Evolutionary conservation across 805 yeast genomes (phyloP), one percentile per base, ranked within the genome.

Genomic region (Kurtzmaniella fragi): DNA sequence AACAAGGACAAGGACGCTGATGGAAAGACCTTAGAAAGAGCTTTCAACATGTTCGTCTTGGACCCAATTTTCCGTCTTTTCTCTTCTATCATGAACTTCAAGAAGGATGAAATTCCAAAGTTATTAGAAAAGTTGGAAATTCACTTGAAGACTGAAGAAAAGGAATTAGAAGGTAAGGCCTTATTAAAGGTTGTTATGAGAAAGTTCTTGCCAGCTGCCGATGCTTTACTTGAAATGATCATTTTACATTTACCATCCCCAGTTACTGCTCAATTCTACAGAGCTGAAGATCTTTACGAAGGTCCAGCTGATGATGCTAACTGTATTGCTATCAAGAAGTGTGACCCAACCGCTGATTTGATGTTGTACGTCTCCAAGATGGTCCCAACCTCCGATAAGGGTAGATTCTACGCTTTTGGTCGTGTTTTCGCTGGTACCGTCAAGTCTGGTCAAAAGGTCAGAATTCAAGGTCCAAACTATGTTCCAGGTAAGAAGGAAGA

Each of bases 371-470:
- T 91, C 66, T 93, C 98, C 76, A 91, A 91, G 96, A 91, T 91
- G 99, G 98, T 91, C 59, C 99, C 99, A 75, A 91, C 99, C 70
- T 91, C 98, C 60, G 99, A 91, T 76, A 93, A 91, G 82, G 99
- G 99, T 83, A 89, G 99, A 80, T 91, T 91, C 95, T 91, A 89
- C 84, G 99, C 99, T 67, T 93, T 91, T 79, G 99, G 99, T 76
- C 93, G 99, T 82, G 98, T 91, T 70, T 91, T 91, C 80, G 86
- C 98, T 60, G 99, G 99, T 89, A 91, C 98, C 64, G 97, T 93
- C 65, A 86, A 76, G 72, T 87, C 96, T 62, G 99, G 99, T 77
- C 88, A 84, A 82, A 91, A 91, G 87, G 96, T 91, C 67, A 87
- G 99, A 80, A 91, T 91, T 67, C 99, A 91, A 81, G 99, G 99